phyloP scores from a whole-genome alignment of 1,139 yeast species.

The Diutina scorzettiae region DNA sequence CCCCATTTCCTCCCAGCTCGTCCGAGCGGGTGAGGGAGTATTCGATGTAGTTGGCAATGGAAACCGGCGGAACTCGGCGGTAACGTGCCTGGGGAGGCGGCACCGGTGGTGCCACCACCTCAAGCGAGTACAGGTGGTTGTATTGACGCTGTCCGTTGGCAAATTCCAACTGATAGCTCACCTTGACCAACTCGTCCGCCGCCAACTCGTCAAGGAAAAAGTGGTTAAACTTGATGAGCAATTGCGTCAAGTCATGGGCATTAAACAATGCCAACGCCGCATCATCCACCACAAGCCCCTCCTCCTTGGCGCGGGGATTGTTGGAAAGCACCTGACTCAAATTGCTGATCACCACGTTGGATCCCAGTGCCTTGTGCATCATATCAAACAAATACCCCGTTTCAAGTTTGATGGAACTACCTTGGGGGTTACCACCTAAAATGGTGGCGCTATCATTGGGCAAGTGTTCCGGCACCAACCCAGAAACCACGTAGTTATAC shows the following conservation, averaged over 20 bases:
- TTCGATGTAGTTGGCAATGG: background rate
- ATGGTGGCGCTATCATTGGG: slow-evolving; percentile 26
- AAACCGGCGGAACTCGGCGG: background rate
- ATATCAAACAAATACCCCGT: slow-evolving; percentile 84
- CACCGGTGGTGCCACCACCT: slow-evolving; percentile 15
- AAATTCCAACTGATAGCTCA: background rate
- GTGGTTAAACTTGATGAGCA: slow-evolving; percentile 13
- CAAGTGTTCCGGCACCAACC: slow-evolving; percentile 47
- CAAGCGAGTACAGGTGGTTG: slow-evolving; percentile 33
- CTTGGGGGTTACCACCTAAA: slow-evolving; percentile 23
- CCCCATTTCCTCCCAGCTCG: background rate
- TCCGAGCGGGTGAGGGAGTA: background rate
- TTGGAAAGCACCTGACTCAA: slow-evolving; percentile 41
- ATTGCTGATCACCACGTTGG: slow-evolving; percentile 60
- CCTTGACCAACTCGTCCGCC: background rate
- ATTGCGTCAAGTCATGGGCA: background rate
- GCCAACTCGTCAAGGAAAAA: slow-evolving; percentile 42
- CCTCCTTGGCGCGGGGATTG: slow-evolving; percentile 30
- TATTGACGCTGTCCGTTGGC: background rate
- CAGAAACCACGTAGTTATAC: slow-evolving; percentile 49
- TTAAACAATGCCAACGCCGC: slow-evolving; percentile 12
- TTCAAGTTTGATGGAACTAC: slow-evolving; percentile 57
- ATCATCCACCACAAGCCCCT: slow-evolving; percentile 43
- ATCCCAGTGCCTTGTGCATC: slow-evolving; percentile 73
- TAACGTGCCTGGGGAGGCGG: background rate